A percentile compares a stretch with the other conserved stretches of the same genome.
Evolutionary conservation across 352 stramenopile species (phyloP).

Genomic region (Pythium folliculosum): DNA sequence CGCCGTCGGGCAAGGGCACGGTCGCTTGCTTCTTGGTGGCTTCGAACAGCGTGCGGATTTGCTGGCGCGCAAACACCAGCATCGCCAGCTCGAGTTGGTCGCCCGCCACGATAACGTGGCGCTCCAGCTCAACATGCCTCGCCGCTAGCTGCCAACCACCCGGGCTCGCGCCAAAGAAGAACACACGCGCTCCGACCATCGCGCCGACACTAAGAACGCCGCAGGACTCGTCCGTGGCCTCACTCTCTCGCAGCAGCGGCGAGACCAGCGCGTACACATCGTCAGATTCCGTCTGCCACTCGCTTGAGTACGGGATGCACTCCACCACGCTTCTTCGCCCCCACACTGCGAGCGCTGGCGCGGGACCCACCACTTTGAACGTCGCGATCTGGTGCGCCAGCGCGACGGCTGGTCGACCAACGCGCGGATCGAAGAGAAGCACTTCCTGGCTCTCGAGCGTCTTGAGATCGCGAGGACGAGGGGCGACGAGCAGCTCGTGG

Average conservation of each 20-base stretch:
- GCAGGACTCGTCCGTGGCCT: slow-evolving; percentile 10
- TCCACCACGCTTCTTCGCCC: slow-evolving; percentile 9
- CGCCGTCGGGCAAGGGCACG: neutral
- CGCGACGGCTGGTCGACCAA: neutral
- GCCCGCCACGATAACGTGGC: slow-evolving; percentile 44
- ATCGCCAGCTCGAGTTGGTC: slow-evolving; percentile 47
- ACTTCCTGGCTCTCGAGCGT: neutral
- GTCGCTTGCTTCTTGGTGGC: slow-evolving; percentile 20
- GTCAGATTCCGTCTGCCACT: slow-evolving; percentile 16
- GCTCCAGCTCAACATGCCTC: slow-evolving; percentile 26
- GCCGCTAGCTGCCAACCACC: neutral
- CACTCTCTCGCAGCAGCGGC: slow-evolving; percentile 18
- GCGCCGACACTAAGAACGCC: slow-evolving; percentile 21
- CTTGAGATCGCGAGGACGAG: slow-evolving; percentile 32
- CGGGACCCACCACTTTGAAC: slow-evolving; percentile 3
- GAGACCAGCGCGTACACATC: neutral
- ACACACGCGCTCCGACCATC: slow-evolving; percentile 4
- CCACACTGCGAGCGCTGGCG: slow-evolving; percentile 18
- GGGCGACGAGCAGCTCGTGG: slow-evolving; percentile 19
- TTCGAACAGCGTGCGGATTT: slow-evolving; percentile 47
- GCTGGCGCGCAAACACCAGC: slow-evolving; percentile 49
- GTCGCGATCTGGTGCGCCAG: slow-evolving; percentile 20
- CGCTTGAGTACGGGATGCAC: slow-evolving; percentile 8
- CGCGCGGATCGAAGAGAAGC: slow-evolving; percentile 12
- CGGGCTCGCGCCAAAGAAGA: neutral